These are phyloP conservation scores for Grosmannia clavigera DNA, from an alignment of 2,329 filamentous ascomycete genomes.

Conservation along the genomic window DNA sequence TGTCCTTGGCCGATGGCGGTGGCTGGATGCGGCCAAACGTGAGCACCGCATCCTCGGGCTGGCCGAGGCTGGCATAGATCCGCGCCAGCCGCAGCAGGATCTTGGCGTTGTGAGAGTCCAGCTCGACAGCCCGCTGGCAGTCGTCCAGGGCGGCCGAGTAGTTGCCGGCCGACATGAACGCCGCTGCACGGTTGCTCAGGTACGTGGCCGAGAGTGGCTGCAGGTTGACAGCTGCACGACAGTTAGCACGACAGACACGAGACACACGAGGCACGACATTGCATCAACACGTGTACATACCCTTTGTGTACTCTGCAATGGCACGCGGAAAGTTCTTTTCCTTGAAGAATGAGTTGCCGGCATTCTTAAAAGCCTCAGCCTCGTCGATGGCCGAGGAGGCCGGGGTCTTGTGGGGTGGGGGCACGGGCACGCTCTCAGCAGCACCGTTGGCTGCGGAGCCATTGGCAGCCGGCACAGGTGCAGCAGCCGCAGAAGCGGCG, in stretches of 20 bases:
- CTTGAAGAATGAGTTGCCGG: slow-evolving; percentile 96
- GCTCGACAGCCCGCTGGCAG: slow-evolving; percentile 65
- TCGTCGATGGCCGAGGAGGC: slow-evolving; percentile 57
- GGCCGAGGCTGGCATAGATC: slow-evolving; percentile 77
- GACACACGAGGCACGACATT: too few species aligned
- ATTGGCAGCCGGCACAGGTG: slow-evolving; percentile 52
- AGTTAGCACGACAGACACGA: not conserved
- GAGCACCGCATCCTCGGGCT: slow-evolving; percentile 73
- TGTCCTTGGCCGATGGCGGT: slow-evolving; percentile 72
- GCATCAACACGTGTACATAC: slow-evolving; percentile 32
- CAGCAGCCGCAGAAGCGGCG: slow-evolving; percentile 33
- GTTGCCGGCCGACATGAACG: slow-evolving; percentile 77
- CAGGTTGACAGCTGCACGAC: slow-evolving; percentile 63
- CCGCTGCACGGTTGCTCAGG: slow-evolving; percentile 87
- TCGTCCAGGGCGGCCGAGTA: slow-evolving; percentile 76
- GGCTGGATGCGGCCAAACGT: slow-evolving; percentile 73
- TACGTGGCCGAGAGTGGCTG: slow-evolving; percentile 80
- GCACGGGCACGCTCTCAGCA: slow-evolving; percentile 39
- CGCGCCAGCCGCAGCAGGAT: slow-evolving; percentile 78
- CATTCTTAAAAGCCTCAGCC: slow-evolving; percentile 81
- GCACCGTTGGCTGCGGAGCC: slow-evolving; percentile 16
- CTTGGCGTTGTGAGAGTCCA: slow-evolving; percentile 80
- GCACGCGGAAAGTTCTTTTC: slow-evolving; percentile 79
- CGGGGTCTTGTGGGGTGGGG: slow-evolving; percentile 59
- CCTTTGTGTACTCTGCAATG: slow-evolving; percentile 89